Base-by-base conservation (phyloP, 164 flowering plant species). In the Piper betle region DNA sequence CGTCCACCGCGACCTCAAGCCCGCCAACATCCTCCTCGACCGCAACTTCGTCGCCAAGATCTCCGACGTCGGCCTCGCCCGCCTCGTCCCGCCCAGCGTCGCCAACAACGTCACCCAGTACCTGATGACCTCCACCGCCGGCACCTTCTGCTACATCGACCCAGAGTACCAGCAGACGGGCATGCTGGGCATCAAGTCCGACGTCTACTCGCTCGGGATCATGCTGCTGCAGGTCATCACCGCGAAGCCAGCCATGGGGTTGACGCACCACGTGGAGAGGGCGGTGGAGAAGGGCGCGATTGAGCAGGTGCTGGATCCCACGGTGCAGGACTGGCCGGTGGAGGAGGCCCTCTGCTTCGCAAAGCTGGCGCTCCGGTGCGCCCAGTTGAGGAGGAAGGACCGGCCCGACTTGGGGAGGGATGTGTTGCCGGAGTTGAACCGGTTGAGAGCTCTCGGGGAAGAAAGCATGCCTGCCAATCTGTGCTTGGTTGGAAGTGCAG, bases 111-210 rank as follows among this genome's bases (percentile, higher is more conserved):
- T 85, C 25, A 85, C 91, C 8, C 88, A 85, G 62, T 85, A 85
- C 57, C 81, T 76, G 59, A 81, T 83, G 82, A 83, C 91, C 48
- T 83, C 91, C 6, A 72, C 88, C 1, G 88, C 86, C 3, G 88
- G 91, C n/a, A 85, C 88, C n/a, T 85, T 85, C 74, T 85, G 88
- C 63, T 85, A 85, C 72, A 85, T 85, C 39, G 88, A 85, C 61
- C 91, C 91, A 0, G 91, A 85, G 57, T 85, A 85, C 62, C 91
- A 85, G 69, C 91, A 85, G 63, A 85, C 91, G 0, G 90, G 90
- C 17, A 81, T 82, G 88, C 85, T 85, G 2, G 88, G 88, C 17
- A 73, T 69, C 53, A 85, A 85, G 61, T 85, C 86, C 0, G 88
- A 85, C 71, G 62, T 85, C 2, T 85, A 85, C 64, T 85, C 88